phyloP scores from a whole-genome alignment of 73 alveolate genomes.

The Tetrahymena thermophila region DNA sequence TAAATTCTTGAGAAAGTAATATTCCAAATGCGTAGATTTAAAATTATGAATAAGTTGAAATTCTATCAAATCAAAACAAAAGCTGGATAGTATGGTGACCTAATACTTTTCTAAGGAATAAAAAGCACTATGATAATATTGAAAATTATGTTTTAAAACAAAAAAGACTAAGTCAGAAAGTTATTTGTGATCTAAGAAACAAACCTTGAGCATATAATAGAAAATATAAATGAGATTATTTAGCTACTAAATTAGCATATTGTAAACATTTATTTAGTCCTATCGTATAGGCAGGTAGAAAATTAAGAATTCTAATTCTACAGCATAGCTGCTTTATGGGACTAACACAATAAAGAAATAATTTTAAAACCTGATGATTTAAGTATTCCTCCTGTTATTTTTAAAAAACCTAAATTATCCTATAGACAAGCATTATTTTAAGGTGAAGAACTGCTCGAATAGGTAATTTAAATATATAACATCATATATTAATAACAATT shows the following conservation, averaged over 20 bases:
- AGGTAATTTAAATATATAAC: background rate
- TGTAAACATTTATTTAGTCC: background rate
- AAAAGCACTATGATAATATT: background rate
- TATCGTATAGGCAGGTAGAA: background rate
- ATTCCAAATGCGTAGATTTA: background rate
- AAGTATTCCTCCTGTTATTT: background rate
- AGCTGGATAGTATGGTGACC: background rate
- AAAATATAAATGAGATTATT: background rate
- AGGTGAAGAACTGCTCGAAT: background rate
- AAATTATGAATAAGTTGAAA: background rate
- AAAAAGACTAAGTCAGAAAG: background rate
- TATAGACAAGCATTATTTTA: background rate
- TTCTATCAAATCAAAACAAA: background rate
- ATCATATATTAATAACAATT: background rate
- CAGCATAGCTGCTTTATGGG: background rate
- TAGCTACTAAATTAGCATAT: background rate
- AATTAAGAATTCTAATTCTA: background rate
- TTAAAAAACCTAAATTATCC: background rate
- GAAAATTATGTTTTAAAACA: background rate
- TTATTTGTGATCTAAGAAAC: background rate
- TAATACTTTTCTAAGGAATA: background rate
- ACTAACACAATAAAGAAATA: background rate
- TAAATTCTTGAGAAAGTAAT: background rate
- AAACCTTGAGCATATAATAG: background rate
- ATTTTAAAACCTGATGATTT: background rate